phyloP scores from a whole-genome alignment of 2,329 filamentous ascomycete species.

The Pseudogymnoascus sp. region DNA sequence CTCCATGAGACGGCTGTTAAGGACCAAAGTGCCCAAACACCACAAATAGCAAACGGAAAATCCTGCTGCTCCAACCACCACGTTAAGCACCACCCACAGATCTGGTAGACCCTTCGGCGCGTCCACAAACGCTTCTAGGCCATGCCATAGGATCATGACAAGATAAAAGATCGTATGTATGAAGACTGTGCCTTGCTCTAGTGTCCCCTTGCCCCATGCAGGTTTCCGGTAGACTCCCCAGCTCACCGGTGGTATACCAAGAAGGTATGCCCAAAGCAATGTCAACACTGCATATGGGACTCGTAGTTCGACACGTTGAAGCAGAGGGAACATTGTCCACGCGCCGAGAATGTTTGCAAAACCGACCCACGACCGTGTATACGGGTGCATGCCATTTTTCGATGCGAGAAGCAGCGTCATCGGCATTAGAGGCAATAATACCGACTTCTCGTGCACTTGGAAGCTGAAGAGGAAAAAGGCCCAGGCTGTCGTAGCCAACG shows the following conservation, averaged over 20 bases:
- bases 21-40: slow-evolving; percentile 63
- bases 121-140: slow-evolving; percentile 56
- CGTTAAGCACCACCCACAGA: slow-evolving; percentile 88
- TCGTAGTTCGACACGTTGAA: slow-evolving; percentile 73
- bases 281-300: slow-evolving; percentile 81
- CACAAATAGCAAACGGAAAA: slow-evolving; percentile 86
- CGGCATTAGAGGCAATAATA: slow-evolving; percentile 81
- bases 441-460: slow-evolving; percentile 97
- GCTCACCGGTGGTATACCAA: slow-evolving; percentile 75
- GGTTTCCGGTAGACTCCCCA: slow-evolving; percentile 57
- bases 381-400: slow-evolving; percentile 65
- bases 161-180: slow-evolving; percentile 70
- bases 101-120: slow-evolving; percentile 77
- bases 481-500: slow-evolving; percentile 81
- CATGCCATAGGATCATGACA: slow-evolving; percentile 73
- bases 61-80: slow-evolving; percentile 73
- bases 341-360: slow-evolving; percentile 83
- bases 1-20: not conserved
- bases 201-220: slow-evolving; percentile 30
- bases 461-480: slow-evolving; percentile 97
- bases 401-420: slow-evolving; percentile 84
- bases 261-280: slow-evolving; percentile 81
- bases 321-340: slow-evolving; percentile 90
- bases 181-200: slow-evolving; percentile 46
- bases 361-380: slow-evolving; percentile 82